phyloP scores from a whole-genome alignment of 352 stramenopile species.

The Phytophthora tubulina region DNA sequence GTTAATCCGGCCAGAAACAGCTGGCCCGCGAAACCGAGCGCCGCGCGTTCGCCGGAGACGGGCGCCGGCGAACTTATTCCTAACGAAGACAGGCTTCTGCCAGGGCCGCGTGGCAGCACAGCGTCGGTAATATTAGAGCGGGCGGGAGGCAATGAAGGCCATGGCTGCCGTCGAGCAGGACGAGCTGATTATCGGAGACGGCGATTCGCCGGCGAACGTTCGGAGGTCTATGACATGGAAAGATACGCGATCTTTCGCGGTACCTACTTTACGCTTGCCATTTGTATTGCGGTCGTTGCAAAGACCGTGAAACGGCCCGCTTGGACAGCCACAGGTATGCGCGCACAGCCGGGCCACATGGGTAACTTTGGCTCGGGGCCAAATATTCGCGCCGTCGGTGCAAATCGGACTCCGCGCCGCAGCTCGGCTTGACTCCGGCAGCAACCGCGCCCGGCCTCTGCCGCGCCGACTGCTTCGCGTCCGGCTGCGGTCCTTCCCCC shows the following conservation, averaged over 20 bases:
- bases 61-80: conserved; percentile 16
- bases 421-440: conserved; percentile 7
- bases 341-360: conserved; percentile 21
- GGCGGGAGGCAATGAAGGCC: neutral
- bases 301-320: conserved; percentile 16
- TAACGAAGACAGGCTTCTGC: neutral
- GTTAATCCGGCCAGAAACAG: conserved; percentile 27
- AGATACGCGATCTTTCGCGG: conserved; percentile 34
- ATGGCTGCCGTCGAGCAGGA: neutral
- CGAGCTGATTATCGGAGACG: neutral
- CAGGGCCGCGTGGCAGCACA: neutral
- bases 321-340: conserved; percentile 13
- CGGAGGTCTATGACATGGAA: conserved; percentile 28
- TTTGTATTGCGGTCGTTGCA: conserved; percentile 31
- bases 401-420: conserved; percentile 5
- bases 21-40: conserved; percentile 23
- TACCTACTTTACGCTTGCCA: conserved; percentile 23
- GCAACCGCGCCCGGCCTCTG: conserved; percentile 18
- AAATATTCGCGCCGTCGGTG: conserved; percentile 32
- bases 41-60: conserved; percentile 23
- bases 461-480: conserved; percentile 24
- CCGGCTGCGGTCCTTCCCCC: conserved; percentile 31
- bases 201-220: conserved; percentile 30
- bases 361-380: conserved; percentile 19
- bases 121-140: no score